These are phyloP conservation scores for Naganishia sp. DNA, from an alignment of 1,284 basidiomycete genomes.

Conservation along the genomic window DNA sequence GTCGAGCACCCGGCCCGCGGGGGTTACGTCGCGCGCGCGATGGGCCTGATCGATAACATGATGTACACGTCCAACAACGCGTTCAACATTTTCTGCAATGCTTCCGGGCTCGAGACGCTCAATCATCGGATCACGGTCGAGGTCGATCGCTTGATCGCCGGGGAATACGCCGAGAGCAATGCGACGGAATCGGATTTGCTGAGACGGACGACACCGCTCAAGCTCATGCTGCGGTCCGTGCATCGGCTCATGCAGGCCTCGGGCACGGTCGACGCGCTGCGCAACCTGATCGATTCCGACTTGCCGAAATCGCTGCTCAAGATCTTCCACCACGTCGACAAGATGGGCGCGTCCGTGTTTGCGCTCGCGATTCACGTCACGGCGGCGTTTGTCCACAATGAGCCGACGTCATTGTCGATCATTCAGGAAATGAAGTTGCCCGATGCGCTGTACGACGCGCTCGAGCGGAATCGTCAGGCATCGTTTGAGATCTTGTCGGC, in stretches of 20 bases:
- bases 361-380: slow-evolving; percentile 92
- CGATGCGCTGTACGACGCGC: slow-evolving; percentile 80
- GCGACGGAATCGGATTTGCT: slow-evolving; percentile 33
- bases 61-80: slow-evolving; percentile 76
- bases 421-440: slow-evolving; percentile 92
- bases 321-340: slow-evolving; percentile 76
- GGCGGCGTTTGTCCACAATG: slow-evolving; percentile 98
- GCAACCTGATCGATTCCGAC: slow-evolving; percentile 90
- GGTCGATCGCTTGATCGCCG: slow-evolving; percentile 44
- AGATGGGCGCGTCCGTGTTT: slow-evolving; percentile 85
- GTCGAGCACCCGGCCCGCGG: slow-evolving; percentile 68
- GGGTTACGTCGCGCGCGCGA: slow-evolving; percentile 58
- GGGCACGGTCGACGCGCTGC: slow-evolving; percentile 88
- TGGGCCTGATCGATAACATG: slow-evolving; percentile 89
- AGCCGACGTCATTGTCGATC: slow-evolving; percentile 88
- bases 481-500: slow-evolving; percentile 89
- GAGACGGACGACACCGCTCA: slow-evolving; percentile 59
- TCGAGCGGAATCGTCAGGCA: slow-evolving; percentile 82
- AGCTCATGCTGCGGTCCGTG: slow-evolving; percentile 88
- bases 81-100: slow-evolving; percentile 82
- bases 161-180: slow-evolving; percentile 5
- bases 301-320: slow-evolving; percentile 82
- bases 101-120: slow-evolving; percentile 79
- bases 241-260: slow-evolving; percentile 96
- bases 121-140: slow-evolving; percentile 82